phyloP scores from a whole-genome alignment of 805 yeast species.

The Metschnikowia peoriensis region DNA sequence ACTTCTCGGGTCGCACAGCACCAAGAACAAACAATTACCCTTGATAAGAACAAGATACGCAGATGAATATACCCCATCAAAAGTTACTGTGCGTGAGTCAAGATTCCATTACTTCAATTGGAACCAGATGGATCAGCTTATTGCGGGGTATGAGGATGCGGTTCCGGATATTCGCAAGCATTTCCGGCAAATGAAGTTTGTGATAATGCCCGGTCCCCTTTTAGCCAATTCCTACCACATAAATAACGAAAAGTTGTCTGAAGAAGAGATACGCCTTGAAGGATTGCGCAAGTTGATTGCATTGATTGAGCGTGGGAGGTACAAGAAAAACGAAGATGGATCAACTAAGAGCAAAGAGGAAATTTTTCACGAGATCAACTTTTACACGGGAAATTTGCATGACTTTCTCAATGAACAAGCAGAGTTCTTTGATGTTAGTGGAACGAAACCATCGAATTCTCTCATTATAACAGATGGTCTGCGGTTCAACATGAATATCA shows the following conservation, averaged over 20 bases:
- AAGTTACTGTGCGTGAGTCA: slow-evolving; percentile 53
- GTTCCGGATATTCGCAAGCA: slow-evolving; percentile 52
- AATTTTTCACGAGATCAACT: slow-evolving; percentile 69
- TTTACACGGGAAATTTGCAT: slow-evolving; percentile 83
- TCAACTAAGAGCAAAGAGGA: slow-evolving; percentile 39
- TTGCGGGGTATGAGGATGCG: slow-evolving; percentile 89
- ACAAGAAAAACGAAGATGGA: slow-evolving; percentile 26
- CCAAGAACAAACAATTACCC: slow-evolving; percentile 21
- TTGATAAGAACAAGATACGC: slow-evolving; percentile 79
- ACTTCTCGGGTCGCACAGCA: slow-evolving; percentile 14
- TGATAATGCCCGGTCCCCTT: slow-evolving; percentile 74
- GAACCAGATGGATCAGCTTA: slow-evolving; percentile 85
- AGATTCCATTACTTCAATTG: slow-evolving; percentile 66
- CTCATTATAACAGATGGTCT: slow-evolving; percentile 32
- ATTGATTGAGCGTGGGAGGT: slow-evolving; percentile 57
- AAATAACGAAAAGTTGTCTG: slow-evolving; percentile 59
- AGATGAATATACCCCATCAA: slow-evolving; percentile 56
- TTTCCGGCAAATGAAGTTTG: slow-evolving; percentile 74
- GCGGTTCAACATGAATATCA: slow-evolving; percentile 49
- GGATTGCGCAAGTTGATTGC: slow-evolving; percentile 73
- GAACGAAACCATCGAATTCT: slow-evolving; percentile 30
- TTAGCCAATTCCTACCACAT: slow-evolving; percentile 53
- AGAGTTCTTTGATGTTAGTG: slow-evolving; percentile 39
- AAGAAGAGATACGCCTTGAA: slow-evolving; percentile 90
- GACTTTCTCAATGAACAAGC: slow-evolving; percentile 54